Evolutionary conservation across 2,329 filamentous ascomycete species (phyloP), one percentile per base, ranked within the genome.

Genomic region (Colletotrichum magnum): DNA sequence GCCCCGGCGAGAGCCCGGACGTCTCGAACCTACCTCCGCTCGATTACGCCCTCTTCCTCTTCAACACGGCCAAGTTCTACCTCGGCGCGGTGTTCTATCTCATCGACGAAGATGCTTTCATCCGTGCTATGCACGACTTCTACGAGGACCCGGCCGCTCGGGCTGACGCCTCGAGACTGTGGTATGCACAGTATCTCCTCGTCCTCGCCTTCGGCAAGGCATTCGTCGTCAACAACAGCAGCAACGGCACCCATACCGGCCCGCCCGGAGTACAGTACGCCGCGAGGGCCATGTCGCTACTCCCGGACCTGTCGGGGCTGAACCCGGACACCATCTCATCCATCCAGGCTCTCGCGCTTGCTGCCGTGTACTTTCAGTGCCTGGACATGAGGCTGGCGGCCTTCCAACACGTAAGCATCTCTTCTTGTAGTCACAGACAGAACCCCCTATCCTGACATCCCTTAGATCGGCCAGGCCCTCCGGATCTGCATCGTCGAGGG

Each of bases 191-290:
- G 18, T 79, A 78, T 16, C 58, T 79, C 0, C 61, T 79, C 0
- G 73, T 79, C 50, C 71, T 79, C 15, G 78, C 78, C 2, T 79
- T 79, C 16, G 78, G 78, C 0, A 77, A 79, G 21, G 74, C 77
- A 0, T 78, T 79, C 5, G 48, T 78, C 1, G 73, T 74, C 5
- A 75, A 73, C 0, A 72, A 71, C 1, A 75, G 69, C 32, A 75
- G 72, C 0, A 72, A 71, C 1, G 75, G 70, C 39, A 51, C 68
- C 4, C 74, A 77, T 32, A 74, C 77, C 4, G 75, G 75, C 0
- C 80, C 80, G 0, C 73, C 78, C 0, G 80, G 81, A 0, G 75
- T 79, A n/a, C 78, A 81, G 48, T 82, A 81, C 60, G 81, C 81
- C 9, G 71, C 77, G 0, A 72, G 81, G 3, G 81, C 80, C 0